Conservation (phyloP, 116 monocot species). For the Phalaenopsis hybrid region DNA sequence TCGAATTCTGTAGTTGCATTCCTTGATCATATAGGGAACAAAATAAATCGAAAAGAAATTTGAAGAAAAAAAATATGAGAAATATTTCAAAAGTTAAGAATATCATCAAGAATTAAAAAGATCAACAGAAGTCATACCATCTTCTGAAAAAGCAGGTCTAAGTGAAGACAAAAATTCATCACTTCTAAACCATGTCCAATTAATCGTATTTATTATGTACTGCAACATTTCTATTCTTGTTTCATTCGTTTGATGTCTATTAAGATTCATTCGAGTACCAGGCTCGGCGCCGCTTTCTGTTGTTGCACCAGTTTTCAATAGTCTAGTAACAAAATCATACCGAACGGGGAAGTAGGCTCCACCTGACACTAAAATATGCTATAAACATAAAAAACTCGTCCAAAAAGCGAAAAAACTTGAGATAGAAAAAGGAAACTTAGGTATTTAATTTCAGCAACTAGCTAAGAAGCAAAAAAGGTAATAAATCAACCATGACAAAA, state of each 20-base stretch:
- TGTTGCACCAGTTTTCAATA: constrained; percentile 62
- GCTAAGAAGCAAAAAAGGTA: background rate
- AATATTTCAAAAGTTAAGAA: background rate
- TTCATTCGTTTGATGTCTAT: constrained; percentile 10
- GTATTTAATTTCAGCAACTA: background rate
- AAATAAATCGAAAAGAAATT: constrained; percentile 10
- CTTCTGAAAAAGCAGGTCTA: constrained; percentile 23
- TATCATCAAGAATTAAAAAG: background rate
- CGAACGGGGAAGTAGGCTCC: constrained; percentile 27
- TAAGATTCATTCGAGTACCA: constrained; percentile 19
- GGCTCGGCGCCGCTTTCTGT: constrained; percentile 43
- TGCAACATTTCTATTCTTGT: constrained; percentile 25
- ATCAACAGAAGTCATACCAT: constrained; percentile 37
- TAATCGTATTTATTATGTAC: constrained; percentile 36
- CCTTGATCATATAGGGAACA: constrained; percentile 12
- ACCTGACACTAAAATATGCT: constrained; percentile 28
- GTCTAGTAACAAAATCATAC: constrained; percentile 50
- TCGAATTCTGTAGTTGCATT: constrained; percentile 29
- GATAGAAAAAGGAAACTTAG: background rate
- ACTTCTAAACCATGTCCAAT: constrained; percentile 42
- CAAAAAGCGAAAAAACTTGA: background rate
- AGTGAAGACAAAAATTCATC: constrained; percentile 21
- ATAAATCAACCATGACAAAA: background rate
- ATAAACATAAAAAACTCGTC: constrained; percentile 5
- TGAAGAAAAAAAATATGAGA: background rate